Conservation (phyloP, 2,329 filamentous ascomycete species). For the Podosphaera fusca region DNA sequence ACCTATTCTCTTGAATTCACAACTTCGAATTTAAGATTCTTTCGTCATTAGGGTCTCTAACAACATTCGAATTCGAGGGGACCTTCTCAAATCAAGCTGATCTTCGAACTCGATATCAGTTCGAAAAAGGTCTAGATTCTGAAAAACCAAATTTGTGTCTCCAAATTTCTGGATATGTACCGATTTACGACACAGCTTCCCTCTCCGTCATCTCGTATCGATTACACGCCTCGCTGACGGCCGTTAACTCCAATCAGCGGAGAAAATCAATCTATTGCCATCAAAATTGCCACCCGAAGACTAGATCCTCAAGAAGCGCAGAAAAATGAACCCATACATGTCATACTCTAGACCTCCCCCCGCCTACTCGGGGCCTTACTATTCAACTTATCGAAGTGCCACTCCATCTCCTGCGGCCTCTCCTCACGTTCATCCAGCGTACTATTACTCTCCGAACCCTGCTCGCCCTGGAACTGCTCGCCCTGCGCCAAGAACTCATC, state of each 20-base stretch:
- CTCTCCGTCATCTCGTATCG: constrained; percentile 17
- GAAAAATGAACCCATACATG: constrained; percentile 13
- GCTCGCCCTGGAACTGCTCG: constrained; percentile 4
- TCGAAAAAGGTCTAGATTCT: too few species aligned
- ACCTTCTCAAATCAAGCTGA: not conserved
- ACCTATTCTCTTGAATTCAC: not conserved
- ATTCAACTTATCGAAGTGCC: constrained; percentile 13
- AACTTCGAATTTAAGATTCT: not conserved
- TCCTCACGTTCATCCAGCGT: constrained; percentile 13
- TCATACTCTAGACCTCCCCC: constrained; percentile 13
- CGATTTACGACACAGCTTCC: constrained; percentile 16
- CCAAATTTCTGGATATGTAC: constrained; percentile 17
- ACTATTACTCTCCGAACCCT: constrained; percentile 8
- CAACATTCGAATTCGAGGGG: not conserved
- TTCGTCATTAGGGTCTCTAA: not conserved
- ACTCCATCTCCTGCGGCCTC: constrained; percentile 16
- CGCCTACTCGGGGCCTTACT: constrained; percentile 12
- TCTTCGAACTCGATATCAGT: not conserved
- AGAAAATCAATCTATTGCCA: not conserved
- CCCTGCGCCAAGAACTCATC: constrained; percentile 13
- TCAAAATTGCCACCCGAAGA: not conserved
- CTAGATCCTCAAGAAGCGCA: not conserved
- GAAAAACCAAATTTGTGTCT: not conserved
- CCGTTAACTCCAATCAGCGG: constrained; percentile 3
- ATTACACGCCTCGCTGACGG: constrained; percentile 18